A percentile compares a stretch with the other conserved stretches of the same genome.
phyloP scores from a whole-genome alignment of 345 rosid genomes.

The Hibiscus syriacus region DNA sequence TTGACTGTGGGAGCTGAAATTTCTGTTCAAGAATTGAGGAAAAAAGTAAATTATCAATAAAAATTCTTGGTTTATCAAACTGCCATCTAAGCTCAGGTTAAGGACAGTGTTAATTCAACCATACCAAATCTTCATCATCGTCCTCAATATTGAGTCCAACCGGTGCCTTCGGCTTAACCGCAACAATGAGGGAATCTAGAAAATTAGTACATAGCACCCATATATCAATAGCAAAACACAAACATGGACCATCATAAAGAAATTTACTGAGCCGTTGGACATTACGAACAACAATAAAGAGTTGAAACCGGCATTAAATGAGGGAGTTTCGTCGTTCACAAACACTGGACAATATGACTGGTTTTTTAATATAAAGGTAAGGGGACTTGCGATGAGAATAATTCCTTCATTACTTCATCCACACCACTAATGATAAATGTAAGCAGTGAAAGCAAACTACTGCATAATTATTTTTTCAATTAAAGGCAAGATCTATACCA shows the following conservation, averaged over 20 bases:
- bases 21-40: conserved; percentile 31
- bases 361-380: background rate
- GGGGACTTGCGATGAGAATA: background rate
- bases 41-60: background rate
- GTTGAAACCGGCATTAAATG: background rate
- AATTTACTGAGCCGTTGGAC: background rate
- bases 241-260: background rate
- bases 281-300: background rate
- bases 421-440: background rate
- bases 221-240: background rate
- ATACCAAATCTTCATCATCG: conserved; percentile 61
- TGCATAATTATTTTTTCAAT: background rate
- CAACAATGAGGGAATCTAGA: conserved; percentile 65
- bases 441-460: background rate
- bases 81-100: conserved; percentile 7
- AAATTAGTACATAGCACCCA: background rate
- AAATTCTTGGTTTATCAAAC: background rate
- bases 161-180: conserved; percentile 72
- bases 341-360: background rate
- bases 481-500: conserved; percentile 29
- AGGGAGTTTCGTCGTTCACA: background rate
- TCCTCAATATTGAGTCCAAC: conserved; percentile 40
- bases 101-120: background rate
- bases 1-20: conserved; percentile 69
- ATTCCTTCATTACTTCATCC: background rate